Evolutionary conservation across 345 rosid species (phyloP), one percentile per base, ranked within the genome.

Genomic region (Garcia nutans): DNA sequence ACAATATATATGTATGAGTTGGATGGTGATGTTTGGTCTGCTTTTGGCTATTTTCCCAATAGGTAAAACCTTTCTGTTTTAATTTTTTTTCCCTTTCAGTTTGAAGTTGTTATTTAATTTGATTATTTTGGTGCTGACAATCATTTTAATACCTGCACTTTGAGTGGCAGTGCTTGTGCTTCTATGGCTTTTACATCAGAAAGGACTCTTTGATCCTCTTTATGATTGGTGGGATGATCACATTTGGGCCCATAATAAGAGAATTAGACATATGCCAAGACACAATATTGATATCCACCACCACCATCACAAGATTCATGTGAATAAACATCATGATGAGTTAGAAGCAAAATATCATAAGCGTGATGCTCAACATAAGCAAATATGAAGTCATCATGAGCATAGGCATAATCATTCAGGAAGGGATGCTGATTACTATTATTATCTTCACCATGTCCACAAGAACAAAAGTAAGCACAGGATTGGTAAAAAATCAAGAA

Each of bases 1-100:
- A 78, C 99, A 93, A 64, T 93, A 93, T 74, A 83, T 93, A 73
- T 96, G 99, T 79, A 74, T 93, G 80, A 93, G 98, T 85, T 96
- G 97, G 96, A 75, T 93, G 79, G 85, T 88, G 76, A 76, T 93
- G 82, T 89, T 93, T 61, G 96, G 97, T 47, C 86, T 93, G 49
- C 81, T 89, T 78, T 85, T 93, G 67, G 87, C 94, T 37, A 84
- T 88, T 42, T 78, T 96, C 74, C 96, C 94, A 54, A 85, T 92
- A 57, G 92, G 99, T 90, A 88, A 75, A 75, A 55, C 59, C 63
- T 71, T 47, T 72, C 6, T 47, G 2, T 47, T 47, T 47, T 8
- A 47, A 47, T 11, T 8, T 8, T 0, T 8, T 2, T 72, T 77
- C n/a, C 22, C 44, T 31, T 10, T 31, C 57, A 37, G 55, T 59